Evolutionary conservation across 805 yeast genomes (phyloP), one percentile per base, ranked within the genome.

Genomic region (Saccharomycopsis javanensis): DNA sequence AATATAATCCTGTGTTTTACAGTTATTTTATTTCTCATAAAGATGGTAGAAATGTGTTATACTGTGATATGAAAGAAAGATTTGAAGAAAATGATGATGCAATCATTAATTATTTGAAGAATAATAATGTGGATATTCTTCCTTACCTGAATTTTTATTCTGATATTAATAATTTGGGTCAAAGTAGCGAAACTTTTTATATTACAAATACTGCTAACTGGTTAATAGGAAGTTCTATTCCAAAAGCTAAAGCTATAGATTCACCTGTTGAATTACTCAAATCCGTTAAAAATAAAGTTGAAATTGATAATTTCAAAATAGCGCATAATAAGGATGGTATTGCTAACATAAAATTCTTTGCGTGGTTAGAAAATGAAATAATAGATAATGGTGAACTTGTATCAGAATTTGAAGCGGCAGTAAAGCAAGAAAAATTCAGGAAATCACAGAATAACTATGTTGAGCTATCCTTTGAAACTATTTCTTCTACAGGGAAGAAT

Each of bases 301-400:
- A 94, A 68, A 74, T 88, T 18, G 68, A 72, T 51, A 92, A 92
- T 55, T 85, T 89, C 33, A 79, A 75, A 61, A 68, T 71, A 4
- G 94, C 97, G 0, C 99, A 94, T 67, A 72, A 80, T 54, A 85
- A 85, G 64, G 98, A 95, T 69, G 94, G 95, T 1, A 75, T 85
- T 45, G 90, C 94, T 0, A 72, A 89, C 31, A 76, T 81, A 25
- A 78, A 86, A 58, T 88, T 83, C 62, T 79, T 87, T 60, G 79
- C 96, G 0, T 94, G 98, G 97, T 71, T 92, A 27, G 88, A 89
- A 62, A 72, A 79, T 53, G 77, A 80, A 60, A 67, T 88, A 33
- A 66, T 70, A 37, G 64, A 64, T 53, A 65, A 70, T 37, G 73
- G 71, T 25, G 65, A 69, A n/a, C 61, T 76, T 55, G 67, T 86